Evolutionary conservation across 139 green algal genomes (phyloP).

Genomic region (Chlamydomonas sp.): DNA sequence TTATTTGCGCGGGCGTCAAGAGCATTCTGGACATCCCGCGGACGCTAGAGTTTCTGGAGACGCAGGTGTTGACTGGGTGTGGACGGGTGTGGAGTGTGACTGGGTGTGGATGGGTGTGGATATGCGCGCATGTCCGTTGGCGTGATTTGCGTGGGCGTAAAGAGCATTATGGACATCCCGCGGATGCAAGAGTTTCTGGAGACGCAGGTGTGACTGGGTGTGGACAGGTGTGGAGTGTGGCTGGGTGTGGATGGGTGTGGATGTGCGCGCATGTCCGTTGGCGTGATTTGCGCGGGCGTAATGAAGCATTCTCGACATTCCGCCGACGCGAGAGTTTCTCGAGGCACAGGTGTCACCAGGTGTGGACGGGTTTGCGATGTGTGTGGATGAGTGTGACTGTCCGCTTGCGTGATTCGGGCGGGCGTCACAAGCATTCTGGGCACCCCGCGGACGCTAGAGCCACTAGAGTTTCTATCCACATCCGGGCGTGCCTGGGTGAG

Average conservation of each 20-base stretch:
- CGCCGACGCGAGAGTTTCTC: conserved; percentile 85
- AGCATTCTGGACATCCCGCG: conserved; percentile 89
- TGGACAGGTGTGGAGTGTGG: too few relatives aligned
- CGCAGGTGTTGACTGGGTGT: conserved; percentile 35
- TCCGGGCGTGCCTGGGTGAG: too few relatives aligned
- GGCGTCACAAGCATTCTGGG: conserved; percentile 91
- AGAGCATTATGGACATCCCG: conserved; percentile 91
- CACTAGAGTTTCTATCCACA: conserved; percentile 68
- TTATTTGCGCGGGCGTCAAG: conserved; percentile 96
- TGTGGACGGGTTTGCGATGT: too few relatives aligned
- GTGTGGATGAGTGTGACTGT: too few relatives aligned
- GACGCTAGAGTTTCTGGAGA: conserved; percentile 93
- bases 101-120: too few relatives aligned
- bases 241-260: too few relatives aligned
- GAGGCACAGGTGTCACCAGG: too few relatives aligned
- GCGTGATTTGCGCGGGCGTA: conserved; percentile 91
- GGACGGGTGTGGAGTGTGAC: too few relatives aligned
- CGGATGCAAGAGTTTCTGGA: conserved; percentile 91
- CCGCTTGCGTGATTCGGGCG: too few relatives aligned
- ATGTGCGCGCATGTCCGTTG: conserved; percentile 74
- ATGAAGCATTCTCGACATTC: conserved; percentile 95
- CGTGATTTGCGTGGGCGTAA: conserved; percentile 94
- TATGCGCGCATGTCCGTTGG: conserved; percentile 74
- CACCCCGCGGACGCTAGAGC: conserved; percentile 93
- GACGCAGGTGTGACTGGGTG: conserved; percentile 47